A percentile compares a stretch with the other conserved stretches of the same genome.
phyloP scores from a whole-genome alignment of 1,139 yeast species.

The Pichia sp. region DNA sequence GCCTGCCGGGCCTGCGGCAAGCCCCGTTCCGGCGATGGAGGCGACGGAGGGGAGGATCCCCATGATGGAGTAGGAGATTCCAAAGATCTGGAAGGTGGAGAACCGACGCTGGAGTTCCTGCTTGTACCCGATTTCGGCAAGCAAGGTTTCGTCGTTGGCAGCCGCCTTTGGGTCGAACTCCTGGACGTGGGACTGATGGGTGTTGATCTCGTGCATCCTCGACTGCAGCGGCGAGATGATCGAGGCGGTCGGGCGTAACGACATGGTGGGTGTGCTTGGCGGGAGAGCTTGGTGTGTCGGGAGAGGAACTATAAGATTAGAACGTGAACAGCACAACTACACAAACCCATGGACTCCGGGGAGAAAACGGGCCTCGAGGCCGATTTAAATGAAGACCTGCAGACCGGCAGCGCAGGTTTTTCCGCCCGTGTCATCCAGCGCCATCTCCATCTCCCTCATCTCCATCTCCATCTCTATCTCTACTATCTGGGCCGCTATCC shows the following conservation, averaged over 20 bases:
- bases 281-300: no score
- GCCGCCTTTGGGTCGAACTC: slow-evolving; percentile 28
- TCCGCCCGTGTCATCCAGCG: no score
- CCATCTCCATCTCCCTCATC: no score
- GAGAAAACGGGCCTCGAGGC: no score
- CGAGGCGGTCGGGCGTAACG: slow-evolving; percentile 12
- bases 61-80: slow-evolving; percentile 52
- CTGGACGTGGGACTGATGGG: slow-evolving; percentile 21
- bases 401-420: no score
- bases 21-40: slow-evolving; percentile 38
- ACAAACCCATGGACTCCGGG: no score
- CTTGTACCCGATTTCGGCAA: slow-evolving; percentile 49
- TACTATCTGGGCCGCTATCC: no score
- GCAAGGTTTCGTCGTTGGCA: slow-evolving; percentile 37
- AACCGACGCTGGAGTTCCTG: slow-evolving; percentile 47
- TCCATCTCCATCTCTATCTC: no score
- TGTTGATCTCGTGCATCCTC: slow-evolving; percentile 18
- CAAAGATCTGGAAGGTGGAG: slow-evolving; percentile 48
- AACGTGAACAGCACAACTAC: no score
- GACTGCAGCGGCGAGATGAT: slow-evolving; percentile 13
- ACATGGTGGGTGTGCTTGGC: no score
- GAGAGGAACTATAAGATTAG: no score
- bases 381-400: no score
- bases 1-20: slow-evolving; percentile 51
- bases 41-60: slow-evolving; percentile 48